These are phyloP conservation scores for Tolypocladium ovalisporum DNA, from an alignment of 2,329 filamentous ascomycete species.

Conservation along the genomic window DNA sequence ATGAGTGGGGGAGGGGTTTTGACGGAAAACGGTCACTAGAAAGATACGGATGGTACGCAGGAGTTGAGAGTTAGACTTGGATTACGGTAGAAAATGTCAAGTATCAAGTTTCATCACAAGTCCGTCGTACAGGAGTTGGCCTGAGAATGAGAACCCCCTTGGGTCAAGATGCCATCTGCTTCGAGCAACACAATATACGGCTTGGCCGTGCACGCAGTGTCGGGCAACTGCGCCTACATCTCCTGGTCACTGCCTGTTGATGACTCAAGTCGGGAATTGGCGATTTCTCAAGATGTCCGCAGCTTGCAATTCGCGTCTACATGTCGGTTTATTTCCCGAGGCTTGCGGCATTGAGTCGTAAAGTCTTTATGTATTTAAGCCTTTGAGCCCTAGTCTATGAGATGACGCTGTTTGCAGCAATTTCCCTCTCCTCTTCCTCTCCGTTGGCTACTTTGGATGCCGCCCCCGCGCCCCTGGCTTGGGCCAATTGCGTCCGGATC, in stretches of 20 bases:
- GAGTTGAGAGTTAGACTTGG: background rate
- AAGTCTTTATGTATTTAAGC: background rate
- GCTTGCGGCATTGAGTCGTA: background rate
- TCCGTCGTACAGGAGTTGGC: background rate
- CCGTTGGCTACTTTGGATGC: background rate
- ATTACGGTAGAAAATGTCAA: too few species aligned
- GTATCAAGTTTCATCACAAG: too few species aligned
- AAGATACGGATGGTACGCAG: background rate
- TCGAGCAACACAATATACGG: too few species aligned
- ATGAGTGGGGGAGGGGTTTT: background rate
- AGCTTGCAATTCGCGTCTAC: too few species aligned
- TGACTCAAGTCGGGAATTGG: background rate
- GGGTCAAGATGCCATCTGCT: too few species aligned
- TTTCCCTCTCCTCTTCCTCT: background rate
- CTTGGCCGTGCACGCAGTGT: too few species aligned
- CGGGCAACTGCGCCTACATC: too few species aligned
- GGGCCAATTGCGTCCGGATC: conserved; percentile 39
- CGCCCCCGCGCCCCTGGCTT: conserved; percentile 27
- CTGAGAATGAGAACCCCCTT: too few species aligned
- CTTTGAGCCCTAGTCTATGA: background rate
- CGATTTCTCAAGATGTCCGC: background rate
- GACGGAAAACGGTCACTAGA: background rate
- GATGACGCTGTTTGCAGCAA: background rate
- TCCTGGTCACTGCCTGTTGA: background rate
- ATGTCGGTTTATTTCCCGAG: too few species aligned